Base-by-base conservation (phyloP, 148 eudicot genomes). In the Arbutus unedo region DNA sequence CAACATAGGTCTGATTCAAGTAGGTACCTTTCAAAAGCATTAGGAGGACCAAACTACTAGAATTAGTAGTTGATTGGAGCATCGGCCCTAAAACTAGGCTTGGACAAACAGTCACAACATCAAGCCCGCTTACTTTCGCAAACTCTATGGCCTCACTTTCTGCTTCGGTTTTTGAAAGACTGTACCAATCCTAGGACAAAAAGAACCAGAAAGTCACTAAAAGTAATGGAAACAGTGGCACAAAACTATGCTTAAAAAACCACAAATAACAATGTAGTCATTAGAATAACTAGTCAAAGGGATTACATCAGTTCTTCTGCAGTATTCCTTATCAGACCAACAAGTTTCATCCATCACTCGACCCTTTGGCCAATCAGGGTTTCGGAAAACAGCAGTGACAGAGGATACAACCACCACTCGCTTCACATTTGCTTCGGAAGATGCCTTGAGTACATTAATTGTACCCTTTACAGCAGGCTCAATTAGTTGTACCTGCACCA, bases 111-210 rank as follows among this genome's bases (percentile, higher is more conserved):
- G 94, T 79, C 60, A 94, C 92, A 50, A 96, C 66, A 85, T 92
- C 90, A 18, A 95, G 90, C 57, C 94, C 96, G 79, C 68, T 89
- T 76, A 81, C 80, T 85, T 89, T 89, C 5, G 93, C 93, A 83
- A 90, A 92, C 80, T 91, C 92, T 87, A 85, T 84, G 50, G 96
- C 98, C 90, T 89, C 90, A 55, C 75, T 80, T 86, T 95, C 98
- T 47, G 98, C 98, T 81, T 81, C 91, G 31, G 94, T 91, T 85
- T 95, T 95, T 31, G 94, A 89, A 80, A 88, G 86, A 86, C 88
- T 92, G 84, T 95, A 95, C 98, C 96, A 92, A 75, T 95, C 91
- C 98, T 93, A 53, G 89, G 56, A 87, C 60, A 77, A 25, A 83
- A 31, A 31, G 50, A 76, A 85, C 11, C n/a, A 60, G 1, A 70